A percentile compares a stretch with the other conserved stretches of the same genome.
phyloP scores from a whole-genome alignment of 164 flowering plant species.

The Echeveria elegans region DNA sequence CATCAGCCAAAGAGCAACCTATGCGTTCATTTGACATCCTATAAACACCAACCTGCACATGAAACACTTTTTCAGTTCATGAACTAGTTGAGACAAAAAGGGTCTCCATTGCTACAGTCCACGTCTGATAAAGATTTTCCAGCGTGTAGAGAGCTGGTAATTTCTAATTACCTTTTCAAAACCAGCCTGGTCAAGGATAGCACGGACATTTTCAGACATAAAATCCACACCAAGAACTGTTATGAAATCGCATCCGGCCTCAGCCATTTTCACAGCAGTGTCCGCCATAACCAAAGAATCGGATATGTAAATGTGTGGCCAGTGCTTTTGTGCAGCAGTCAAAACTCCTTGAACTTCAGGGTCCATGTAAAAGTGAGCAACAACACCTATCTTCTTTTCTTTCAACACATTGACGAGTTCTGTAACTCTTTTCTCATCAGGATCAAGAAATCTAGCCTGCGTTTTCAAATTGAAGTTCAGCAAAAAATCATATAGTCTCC shows the following conservation, averaged over 20 bases:
- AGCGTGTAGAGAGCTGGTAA: background rate
- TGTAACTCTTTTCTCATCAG: conserved; percentile 61
- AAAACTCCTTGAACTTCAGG: conserved; percentile 97
- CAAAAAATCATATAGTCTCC: conserved; percentile 5
- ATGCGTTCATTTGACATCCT: conserved; percentile 91
- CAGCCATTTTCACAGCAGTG: conserved; percentile 85
- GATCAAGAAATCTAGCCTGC: conserved; percentile 82
- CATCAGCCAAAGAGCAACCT: conserved; percentile 97
- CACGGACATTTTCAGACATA: conserved; percentile 99
- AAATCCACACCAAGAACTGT: conserved; percentile 94
- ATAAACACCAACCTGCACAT: conserved; percentile 89
- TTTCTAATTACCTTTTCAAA: conserved; percentile 50
- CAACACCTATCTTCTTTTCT: conserved; percentile 87
- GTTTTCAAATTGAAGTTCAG: conserved; percentile 24
- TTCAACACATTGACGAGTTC: conserved; percentile 71
- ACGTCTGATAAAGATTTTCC: background rate
- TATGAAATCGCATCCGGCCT: conserved; percentile 74
- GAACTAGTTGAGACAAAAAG: background rate
- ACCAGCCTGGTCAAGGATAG: conserved; percentile 95
- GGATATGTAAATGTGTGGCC: conserved; percentile 94
- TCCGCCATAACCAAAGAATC: conserved; percentile 98
- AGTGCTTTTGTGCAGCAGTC: conserved; percentile 80
- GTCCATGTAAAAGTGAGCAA: conserved; percentile 97
- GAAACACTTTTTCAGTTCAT: conserved; percentile 2
- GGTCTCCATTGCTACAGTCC: background rate